phyloP scores from a whole-genome alignment of 2,329 filamentous ascomycete species.

The Arthroderma sp. region DNA sequence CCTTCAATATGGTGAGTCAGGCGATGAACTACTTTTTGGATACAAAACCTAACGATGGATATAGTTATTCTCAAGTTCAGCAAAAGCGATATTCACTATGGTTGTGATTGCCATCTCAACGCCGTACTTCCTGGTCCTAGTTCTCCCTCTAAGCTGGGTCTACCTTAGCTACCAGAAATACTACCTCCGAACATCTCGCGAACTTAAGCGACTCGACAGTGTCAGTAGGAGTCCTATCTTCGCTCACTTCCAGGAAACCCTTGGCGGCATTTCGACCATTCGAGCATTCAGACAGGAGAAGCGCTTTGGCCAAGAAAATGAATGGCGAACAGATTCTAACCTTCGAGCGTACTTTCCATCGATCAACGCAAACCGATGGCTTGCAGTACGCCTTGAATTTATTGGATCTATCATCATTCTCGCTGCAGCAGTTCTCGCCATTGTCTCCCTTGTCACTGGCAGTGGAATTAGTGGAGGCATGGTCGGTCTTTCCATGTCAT shows the following conservation, averaged over 20 bases:
- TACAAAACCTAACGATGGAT: slow-evolving; percentile 18
- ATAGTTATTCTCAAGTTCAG: slow-evolving; percentile 58
- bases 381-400: slow-evolving; percentile 88
- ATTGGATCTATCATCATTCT: slow-evolving; percentile 91
- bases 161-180: slow-evolving; percentile 95
- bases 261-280: slow-evolving; percentile 88
- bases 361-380: slow-evolving; percentile 86
- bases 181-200: slow-evolving; percentile 88
- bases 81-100: slow-evolving; percentile 68
- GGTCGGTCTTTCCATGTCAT: slow-evolving; percentile 92
- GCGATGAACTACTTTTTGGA: slow-evolving; percentile 10
- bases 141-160: slow-evolving; percentile 64
- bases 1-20: slow-evolving; percentile 75
- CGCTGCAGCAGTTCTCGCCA: slow-evolving; percentile 65
- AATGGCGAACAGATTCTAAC: slow-evolving; percentile 94
- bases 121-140: slow-evolving; percentile 66
- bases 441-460: slow-evolving; percentile 62
- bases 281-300: slow-evolving; percentile 83
- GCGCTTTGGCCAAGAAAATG: slow-evolving; percentile 82
- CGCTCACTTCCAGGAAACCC: slow-evolving; percentile 94
- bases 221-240: slow-evolving; percentile 93
- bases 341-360: slow-evolving; percentile 90
- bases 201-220: slow-evolving; percentile 90
- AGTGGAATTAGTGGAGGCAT: slow-evolving; percentile 54
- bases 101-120: slow-evolving; percentile 70